Evolutionary conservation across 805 yeast species (phyloP), one percentile per base, ranked within the genome.

Genomic region (Kurtzmaniella fragi): DNA sequence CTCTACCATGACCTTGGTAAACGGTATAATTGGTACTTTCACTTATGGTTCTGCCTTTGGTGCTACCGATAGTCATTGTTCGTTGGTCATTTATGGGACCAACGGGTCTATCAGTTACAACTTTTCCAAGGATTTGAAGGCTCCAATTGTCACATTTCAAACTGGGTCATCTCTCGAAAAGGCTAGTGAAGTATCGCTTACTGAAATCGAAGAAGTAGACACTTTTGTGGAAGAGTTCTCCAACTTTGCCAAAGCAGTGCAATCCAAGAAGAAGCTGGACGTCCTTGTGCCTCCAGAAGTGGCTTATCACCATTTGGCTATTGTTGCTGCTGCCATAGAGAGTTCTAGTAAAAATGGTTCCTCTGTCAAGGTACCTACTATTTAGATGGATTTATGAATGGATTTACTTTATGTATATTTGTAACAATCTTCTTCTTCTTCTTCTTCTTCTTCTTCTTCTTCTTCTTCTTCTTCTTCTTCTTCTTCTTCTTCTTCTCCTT

Each of bases 301-400:
- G 45, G 88, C 95, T 5, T 90, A 84, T 80, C 96, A 90, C 62
- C 98, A 91, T 61, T 77, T 90, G 59, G 96, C 96, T 5, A 76
- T 87, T 49, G 78, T 91, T 42, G 95, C 78, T 40, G 98, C 96
- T 20, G 84, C 86, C 43, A 63, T 91, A 28, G 82, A 83, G 47
- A 82, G 93, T 42, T 77, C 87, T 29, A 49, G 64, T 13, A 61
- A 71, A 27, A 65, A 71, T 40, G 86, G 85, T 52, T 58, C 62
- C 37, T 57, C 71, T 34, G 76, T 78, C 23, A 60, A 55, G 37
- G 75, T 80, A 27, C 77, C 71, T 49, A 48, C 37, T 23, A 17
- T 31, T 8, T 37, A n/a, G n/a, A n/a, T n/a, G n/a, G n/a, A n/a
- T n/a, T n/a, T n/a, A n/a, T n/a, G n/a, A 9, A 26, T 26, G 9